Conservation (phyloP, 345 rosid genomes). For the Syzygium jambos region DNA sequence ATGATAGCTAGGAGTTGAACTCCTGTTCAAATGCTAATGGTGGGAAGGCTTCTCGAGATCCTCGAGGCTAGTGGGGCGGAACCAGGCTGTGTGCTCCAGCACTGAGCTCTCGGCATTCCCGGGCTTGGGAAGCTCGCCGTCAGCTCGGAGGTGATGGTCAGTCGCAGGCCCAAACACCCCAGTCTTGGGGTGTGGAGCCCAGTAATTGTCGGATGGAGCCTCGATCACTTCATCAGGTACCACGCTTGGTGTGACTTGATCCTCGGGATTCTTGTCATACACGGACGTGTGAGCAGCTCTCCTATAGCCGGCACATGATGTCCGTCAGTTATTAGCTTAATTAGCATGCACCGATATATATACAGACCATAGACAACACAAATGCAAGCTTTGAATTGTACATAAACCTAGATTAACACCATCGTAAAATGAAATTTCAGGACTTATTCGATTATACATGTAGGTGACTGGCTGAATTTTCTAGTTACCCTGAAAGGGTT, state of each 20-base stretch:
- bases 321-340: background rate
- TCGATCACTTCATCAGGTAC: conserved; percentile 70
- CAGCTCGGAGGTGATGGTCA: conserved; percentile 15
- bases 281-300: conserved; percentile 46
- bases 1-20: background rate
- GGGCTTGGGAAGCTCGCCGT: conserved; percentile 4
- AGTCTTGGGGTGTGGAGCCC: conserved; percentile 92
- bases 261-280: conserved; percentile 86
- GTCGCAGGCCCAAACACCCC: conserved; percentile 87
- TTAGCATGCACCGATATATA: background rate
- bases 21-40: background rate
- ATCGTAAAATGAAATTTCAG: background rate
- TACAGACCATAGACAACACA: background rate
- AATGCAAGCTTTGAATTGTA: background rate
- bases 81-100: conserved; percentile 84
- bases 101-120: conserved; percentile 14
- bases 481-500: background rate
- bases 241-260: conserved; percentile 31
- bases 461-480: background rate
- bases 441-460: background rate
- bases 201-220: conserved; percentile 68
- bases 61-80: conserved; percentile 87
- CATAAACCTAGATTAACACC: background rate
- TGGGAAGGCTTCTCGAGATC: conserved; percentile 71
- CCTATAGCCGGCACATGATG: conserved; percentile 4